phyloP scores from a whole-genome alignment of 495 filamentous ascomycete species.

The Aspergillus conjunctus region DNA sequence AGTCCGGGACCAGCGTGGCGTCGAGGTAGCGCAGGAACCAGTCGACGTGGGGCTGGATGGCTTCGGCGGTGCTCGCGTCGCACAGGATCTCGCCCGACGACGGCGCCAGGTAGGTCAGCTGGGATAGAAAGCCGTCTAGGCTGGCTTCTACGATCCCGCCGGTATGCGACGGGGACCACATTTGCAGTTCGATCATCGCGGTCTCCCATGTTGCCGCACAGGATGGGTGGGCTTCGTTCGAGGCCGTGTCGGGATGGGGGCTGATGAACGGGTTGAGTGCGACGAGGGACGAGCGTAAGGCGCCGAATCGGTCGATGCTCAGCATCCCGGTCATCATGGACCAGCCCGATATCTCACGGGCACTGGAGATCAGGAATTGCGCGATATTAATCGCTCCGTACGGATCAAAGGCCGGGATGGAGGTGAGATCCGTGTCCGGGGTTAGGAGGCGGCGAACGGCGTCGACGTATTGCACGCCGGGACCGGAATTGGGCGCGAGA shows the following conservation, averaged over 20 bases:
- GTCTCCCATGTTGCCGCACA: slow-evolving; percentile 41
- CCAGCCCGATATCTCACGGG: slow-evolving; percentile 43
- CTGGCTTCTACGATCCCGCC: slow-evolving; percentile 36
- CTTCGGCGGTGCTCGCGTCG: slow-evolving; percentile 28
- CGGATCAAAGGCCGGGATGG: slow-evolving; percentile 35
- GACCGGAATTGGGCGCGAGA: slow-evolving; percentile 16
- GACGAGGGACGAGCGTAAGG: slow-evolving; percentile 34
- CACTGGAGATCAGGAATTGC: slow-evolving; percentile 42
- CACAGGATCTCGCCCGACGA: slow-evolving; percentile 31
- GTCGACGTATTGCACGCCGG: slow-evolving; percentile 35
- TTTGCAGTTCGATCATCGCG: slow-evolving; percentile 41
- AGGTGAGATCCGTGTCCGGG: slow-evolving; percentile 22
- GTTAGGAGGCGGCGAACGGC: slow-evolving; percentile 38
- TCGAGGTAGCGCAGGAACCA: slow-evolving; percentile 45
- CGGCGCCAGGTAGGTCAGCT: slow-evolving; percentile 32
- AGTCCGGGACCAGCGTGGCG: slow-evolving; percentile 11
- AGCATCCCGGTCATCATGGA: slow-evolving; percentile 42
- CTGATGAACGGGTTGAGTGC: slow-evolving; percentile 33
- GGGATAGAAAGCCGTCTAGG: slow-evolving; percentile 33
- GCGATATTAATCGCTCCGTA: slow-evolving; percentile 43
- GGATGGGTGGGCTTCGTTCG: background rate
- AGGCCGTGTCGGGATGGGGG: slow-evolving; percentile 11
- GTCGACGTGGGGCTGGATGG: slow-evolving; percentile 37
- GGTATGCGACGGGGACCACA: slow-evolving; percentile 42
- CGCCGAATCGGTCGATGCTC: slow-evolving; percentile 38